These are phyloP conservation scores for Perkinsela sp. DNA, from an alignment of 208 protist genomes.

Conservation along the genomic window DNA sequence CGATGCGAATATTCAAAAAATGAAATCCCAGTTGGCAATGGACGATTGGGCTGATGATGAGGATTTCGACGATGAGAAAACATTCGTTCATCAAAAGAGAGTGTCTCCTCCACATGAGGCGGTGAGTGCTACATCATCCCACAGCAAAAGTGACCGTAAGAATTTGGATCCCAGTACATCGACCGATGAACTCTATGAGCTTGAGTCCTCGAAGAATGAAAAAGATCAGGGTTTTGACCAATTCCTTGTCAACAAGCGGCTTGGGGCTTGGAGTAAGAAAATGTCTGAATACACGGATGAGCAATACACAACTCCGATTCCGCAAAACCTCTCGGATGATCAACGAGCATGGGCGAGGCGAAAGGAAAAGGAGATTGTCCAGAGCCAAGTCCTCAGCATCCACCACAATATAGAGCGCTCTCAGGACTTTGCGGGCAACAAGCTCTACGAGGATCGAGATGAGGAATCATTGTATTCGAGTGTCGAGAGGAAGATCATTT, in stretches of 20 bases:
- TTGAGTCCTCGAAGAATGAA: not conserved
- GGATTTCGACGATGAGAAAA: not conserved
- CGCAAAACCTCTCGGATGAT: not conserved
- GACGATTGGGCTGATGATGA: not conserved
- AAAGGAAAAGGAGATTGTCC: not conserved
- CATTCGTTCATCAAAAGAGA: not conserved
- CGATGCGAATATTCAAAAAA: not conserved
- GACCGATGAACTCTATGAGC: not conserved
- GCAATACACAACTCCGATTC: not conserved
- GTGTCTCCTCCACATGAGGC: not conserved
- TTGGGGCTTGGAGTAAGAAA: not conserved
- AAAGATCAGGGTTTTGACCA: not conserved
- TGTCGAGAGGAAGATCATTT: no score
- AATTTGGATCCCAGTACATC: not conserved
- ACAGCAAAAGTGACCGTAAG: not conserved
- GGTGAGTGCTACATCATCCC: not conserved
- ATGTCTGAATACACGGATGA: not conserved
- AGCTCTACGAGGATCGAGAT: no score
- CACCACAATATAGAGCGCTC: not conserved
- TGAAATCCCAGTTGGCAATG: not conserved
- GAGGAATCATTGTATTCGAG: not conserved
- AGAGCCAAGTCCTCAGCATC: not conserved
- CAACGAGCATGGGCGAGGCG: not conserved
- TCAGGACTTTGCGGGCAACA: not conserved
- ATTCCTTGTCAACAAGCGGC: not conserved